Conservation (phyloP, 495 filamentous ascomycete genomes). For the Talaromyces adpressus region DNA sequence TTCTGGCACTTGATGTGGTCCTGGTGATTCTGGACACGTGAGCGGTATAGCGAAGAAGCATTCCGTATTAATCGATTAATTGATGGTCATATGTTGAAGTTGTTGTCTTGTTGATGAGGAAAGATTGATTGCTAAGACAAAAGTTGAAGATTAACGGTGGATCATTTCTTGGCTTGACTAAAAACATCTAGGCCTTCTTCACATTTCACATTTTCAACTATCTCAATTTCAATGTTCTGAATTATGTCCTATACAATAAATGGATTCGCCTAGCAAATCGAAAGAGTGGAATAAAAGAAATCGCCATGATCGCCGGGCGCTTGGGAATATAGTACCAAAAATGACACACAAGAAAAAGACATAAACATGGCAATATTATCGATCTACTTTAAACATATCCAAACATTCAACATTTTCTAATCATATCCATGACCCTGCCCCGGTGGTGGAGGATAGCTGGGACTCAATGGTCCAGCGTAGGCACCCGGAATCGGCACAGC, state of each 20-base stretch:
- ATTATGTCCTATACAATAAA: background rate
- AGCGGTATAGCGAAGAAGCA: background rate
- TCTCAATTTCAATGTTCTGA: background rate
- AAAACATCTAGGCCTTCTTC: background rate
- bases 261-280: background rate
- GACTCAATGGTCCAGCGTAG: constrained; percentile 37
- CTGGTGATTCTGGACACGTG: background rate
- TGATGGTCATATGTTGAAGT: background rate
- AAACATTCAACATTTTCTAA: background rate
- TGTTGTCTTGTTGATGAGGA: background rate
- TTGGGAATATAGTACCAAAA: constrained; percentile 2
- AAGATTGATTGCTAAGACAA: background rate
- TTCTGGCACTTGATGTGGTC: background rate
- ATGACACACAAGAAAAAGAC: background rate
- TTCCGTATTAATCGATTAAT: background rate
- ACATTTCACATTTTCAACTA: background rate
- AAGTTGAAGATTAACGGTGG: background rate
- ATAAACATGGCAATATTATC: background rate
- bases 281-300: background rate
- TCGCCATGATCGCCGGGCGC: background rate
- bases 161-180: background rate
- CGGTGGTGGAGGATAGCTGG: constrained; percentile 20
- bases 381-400: background rate
- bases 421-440: background rate
- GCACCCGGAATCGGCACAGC: constrained; percentile 46